Evolutionary conservation across 208 protist species (phyloP).

Genomic region (Trypanosoma theileri): DNA sequence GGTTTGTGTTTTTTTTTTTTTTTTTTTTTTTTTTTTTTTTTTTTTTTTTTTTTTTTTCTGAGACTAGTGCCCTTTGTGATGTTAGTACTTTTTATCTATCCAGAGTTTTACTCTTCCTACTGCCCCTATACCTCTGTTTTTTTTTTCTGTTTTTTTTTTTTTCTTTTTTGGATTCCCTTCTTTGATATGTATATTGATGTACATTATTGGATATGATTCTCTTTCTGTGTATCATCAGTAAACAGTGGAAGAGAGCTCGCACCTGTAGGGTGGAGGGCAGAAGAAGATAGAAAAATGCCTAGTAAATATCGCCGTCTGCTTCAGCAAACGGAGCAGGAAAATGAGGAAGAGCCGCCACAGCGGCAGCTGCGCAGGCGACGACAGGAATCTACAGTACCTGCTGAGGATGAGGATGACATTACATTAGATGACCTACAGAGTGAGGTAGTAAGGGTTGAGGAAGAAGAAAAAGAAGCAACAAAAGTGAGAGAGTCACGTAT

Average conservation of each 20-base stretch:
- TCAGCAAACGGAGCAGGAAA: conserved; percentile 1
- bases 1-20: too few relatives aligned
- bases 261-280: not conserved
- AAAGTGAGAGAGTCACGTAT: too few relatives aligned
- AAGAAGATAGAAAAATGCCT: conserved; percentile 24
- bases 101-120: too few relatives aligned
- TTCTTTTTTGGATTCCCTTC: too few relatives aligned
- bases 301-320: conserved; percentile 61
- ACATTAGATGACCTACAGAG: conserved; percentile 2
- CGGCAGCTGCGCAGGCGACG: not conserved
- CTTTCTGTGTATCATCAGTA: not conserved
- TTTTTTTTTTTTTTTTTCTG: conserved; percentile 21
- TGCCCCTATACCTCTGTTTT: too few relatives aligned
- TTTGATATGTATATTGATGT: too few relatives aligned
- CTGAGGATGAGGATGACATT: not conserved
- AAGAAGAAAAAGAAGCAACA: not conserved
- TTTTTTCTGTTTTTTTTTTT: too few relatives aligned
- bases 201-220: conserved; percentile 2
- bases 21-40: conserved; percentile 6
- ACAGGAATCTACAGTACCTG: not conserved
- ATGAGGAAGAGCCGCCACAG: not conserved
- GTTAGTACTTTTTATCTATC: too few relatives aligned
- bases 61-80: too few relatives aligned
- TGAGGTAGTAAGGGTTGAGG: not conserved
- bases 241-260: conserved; percentile 9